Evolutionary conservation across 257 asterid genomes (phyloP).

Genomic region (Handroanthus guayacan): DNA sequence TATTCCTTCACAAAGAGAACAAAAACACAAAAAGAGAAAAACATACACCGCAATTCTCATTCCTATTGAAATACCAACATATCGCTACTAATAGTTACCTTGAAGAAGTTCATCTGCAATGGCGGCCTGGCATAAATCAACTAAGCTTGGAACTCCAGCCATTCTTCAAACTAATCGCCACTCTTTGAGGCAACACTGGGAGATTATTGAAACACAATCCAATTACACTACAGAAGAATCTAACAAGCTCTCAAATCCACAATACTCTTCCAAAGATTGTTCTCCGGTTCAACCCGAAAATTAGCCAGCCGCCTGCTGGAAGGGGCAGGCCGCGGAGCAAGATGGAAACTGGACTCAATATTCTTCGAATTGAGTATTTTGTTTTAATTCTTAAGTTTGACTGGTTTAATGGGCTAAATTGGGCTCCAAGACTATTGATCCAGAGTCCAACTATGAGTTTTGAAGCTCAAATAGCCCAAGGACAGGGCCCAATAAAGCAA

Average conservation of each 20-base stretch:
- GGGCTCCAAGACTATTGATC: not conserved
- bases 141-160: conserved; percentile 58
- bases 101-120: conserved; percentile 60
- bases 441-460: not conserved
- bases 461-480: too few relatives aligned
- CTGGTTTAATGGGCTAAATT: not conserved
- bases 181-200: not conserved
- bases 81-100: conserved; percentile 42
- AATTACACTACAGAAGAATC: not conserved
- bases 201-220: not conserved
- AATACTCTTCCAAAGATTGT: not conserved
- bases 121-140: conserved; percentile 58
- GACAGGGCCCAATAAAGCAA: too few relatives aligned
- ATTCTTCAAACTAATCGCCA: conserved; percentile 33
- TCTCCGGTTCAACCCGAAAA: not conserved
- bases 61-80: not conserved
- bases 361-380: not conserved
- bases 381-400: not conserved
- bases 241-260: not conserved
- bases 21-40: not conserved
- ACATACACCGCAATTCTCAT: not conserved
- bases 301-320: not conserved
- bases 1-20: not conserved
- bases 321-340: not conserved
- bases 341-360: not conserved